Evolutionary conservation across 164 flowering plant genomes (phyloP).

Genomic region (Nymphaea colorata): DNA sequence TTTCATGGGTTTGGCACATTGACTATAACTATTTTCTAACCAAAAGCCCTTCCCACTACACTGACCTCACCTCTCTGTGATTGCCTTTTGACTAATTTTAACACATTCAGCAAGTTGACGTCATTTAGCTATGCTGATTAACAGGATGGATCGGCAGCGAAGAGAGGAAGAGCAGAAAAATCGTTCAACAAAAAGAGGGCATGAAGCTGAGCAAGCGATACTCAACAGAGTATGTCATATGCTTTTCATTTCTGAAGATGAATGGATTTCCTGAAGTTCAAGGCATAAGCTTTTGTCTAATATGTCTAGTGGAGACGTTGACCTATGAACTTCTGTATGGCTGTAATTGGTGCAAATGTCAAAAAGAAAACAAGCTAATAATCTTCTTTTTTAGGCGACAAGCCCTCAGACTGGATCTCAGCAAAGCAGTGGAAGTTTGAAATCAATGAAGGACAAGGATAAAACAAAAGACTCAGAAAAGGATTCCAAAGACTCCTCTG

Average conservation of each 20-base stretch:
- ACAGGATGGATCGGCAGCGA: slow-evolving; percentile 96
- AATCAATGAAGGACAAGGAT: slow-evolving; percentile 86
- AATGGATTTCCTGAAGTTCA: too few species aligned
- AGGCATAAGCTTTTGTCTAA: background rate
- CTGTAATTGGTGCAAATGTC: too few species aligned
- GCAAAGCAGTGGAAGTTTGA: slow-evolving; percentile 66
- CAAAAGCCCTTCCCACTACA: too few species aligned
- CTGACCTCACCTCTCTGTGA: too few species aligned
- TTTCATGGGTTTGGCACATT: too few species aligned
- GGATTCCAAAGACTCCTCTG: slow-evolving; percentile 65
- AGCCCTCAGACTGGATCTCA: slow-evolving; percentile 87
- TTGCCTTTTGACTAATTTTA: background rate
- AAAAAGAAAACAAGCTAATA: too few species aligned
- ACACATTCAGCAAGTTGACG: background rate
- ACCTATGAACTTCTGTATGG: background rate
- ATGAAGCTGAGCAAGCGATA: slow-evolving; percentile 71
- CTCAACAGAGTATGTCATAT: slow-evolving; percentile 52
- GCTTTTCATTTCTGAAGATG: background rate
- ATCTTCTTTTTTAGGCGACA: slow-evolving; percentile 43
- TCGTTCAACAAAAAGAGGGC: slow-evolving; percentile 65
- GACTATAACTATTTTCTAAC: too few species aligned
- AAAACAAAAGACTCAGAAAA: slow-evolving; percentile 61
- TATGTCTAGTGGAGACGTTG: background rate
- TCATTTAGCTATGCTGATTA: background rate
- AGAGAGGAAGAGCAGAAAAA: slow-evolving; percentile 79